Evolutionary conservation across 768 basidiomycete genomes (phyloP), one percentile per base, ranked within the genome.

Genomic region (Mycena alexandri): DNA sequence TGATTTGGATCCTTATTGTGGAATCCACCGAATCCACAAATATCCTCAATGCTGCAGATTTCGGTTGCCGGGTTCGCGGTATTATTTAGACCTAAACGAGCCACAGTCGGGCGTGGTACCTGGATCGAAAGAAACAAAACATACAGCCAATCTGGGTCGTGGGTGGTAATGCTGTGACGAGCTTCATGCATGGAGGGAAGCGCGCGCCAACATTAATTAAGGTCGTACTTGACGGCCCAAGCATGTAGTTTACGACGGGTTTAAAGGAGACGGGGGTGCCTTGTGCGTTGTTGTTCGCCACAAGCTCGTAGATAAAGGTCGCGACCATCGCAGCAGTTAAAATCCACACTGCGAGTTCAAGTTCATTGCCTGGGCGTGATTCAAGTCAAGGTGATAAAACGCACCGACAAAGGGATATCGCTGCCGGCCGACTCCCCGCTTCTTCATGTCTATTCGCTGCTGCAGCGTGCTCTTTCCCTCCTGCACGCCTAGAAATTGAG

Each of bases 161-260:
- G 17, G 83, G 81, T 46, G 89, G 85, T 13, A 94, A 78, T 12
- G 79, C 84, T 34, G 78, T 71, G 9, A 95, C 89, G 7, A 77
- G 71, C 75, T 95, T 96, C 93, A 96, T 96, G 72, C 95, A 97
- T 0, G 96, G 93, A 16, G 94, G 93, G 75, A 96, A 98, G 29
- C 97, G 92, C 24, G 97, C 95, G 3, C 96, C 96, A 56, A 94
- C 81, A 72, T 92, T 88, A 65, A 98, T 94, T 16, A 99, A 82
- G 2, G 91, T 94, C 51, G 90, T 90, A 53, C 86, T 87, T 0
- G 93, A 92, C 4, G 97, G 97, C 3, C 97, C 97, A 19, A 99
- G 83, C 94, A 97, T 94, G 5, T 90, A 90, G 73, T 96, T 97
- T 58, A 95, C 87, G 4, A 86, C 84, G 22, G 94, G 94, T 91